Percentiles rank a stretch among this genome's conserved stretches.
Evolutionary conservation across 2,329 filamentous ascomycete species (phyloP).

Genomic region (Myriosclerotinia duriaeana): DNA sequence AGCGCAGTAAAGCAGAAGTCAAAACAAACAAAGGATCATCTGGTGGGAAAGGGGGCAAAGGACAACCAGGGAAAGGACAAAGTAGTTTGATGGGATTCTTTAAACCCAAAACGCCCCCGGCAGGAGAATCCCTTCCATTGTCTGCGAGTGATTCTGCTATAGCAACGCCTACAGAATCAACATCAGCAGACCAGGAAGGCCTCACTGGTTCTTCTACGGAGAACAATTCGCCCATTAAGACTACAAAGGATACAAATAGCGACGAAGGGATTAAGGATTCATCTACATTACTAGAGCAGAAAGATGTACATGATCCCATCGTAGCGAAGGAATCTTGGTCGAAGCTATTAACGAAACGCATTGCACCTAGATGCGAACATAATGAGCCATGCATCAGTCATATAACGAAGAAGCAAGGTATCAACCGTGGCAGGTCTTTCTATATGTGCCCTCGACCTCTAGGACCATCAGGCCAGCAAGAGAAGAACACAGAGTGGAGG

Average conservation of each 20-base stretch:
- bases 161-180: not conserved
- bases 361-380: slow-evolving; percentile 81
- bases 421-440: slow-evolving; percentile 72
- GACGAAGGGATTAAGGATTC: slow-evolving; percentile 14
- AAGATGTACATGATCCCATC: slow-evolving; percentile 62
- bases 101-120: slow-evolving; percentile 53
- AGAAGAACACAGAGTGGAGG: slow-evolving; percentile 80
- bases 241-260: not conserved
- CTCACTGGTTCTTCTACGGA: not conserved
- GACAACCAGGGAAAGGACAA: slow-evolving; percentile 48
- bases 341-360: slow-evolving; percentile 74
- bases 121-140: not conserved
- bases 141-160: not conserved
- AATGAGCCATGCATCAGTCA: slow-evolving; percentile 81
- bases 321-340: slow-evolving; percentile 80
- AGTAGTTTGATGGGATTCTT: slow-evolving; percentile 72
- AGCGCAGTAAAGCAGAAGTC: slow-evolving; percentile 51
- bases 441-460: slow-evolving; percentile 70
- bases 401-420: slow-evolving; percentile 82
- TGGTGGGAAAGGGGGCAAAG: slow-evolving; percentile 41
- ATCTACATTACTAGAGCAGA: slow-evolving; percentile 29
- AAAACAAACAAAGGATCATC: slow-evolving; percentile 29
- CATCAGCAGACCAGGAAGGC: not conserved
- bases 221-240: not conserved
- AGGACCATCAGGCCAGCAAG: slow-evolving; percentile 81